Base-by-base conservation (phyloP, 768 basidiomycete species). In the Tricholoma bakamatsutake region DNA sequence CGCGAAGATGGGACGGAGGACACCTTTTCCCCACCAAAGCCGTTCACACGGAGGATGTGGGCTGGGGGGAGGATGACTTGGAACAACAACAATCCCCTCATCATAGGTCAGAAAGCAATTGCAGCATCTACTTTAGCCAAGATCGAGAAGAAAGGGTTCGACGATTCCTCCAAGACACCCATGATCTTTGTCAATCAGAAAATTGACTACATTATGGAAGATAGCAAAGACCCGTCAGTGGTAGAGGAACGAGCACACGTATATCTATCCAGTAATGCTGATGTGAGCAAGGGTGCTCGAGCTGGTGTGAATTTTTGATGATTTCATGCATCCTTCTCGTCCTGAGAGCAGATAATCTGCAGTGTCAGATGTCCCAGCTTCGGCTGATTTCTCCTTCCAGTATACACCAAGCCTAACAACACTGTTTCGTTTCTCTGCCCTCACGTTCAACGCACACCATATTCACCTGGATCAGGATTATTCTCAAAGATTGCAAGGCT, bases 401-500 rank as follows among this genome's bases (percentile, higher is more conserved):
- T 90, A 84, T 64, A 80, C 71, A 12, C 90, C 90, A 3, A 82
- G 79, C 24, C 69, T 82, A 34, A 83, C 84, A 8, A 90, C 87
- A 0, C 73, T 93, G 18, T 94, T 94, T 73, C 83, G 90, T 21
- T 94, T 87, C 71, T 93, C 90, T 4, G 89, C 91, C 17, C 74
- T 94, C 21, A 93, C 85, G 60, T 91, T 90, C 73, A 93, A 94
- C 62, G 88, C 82, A 11, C 91, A 94, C 61, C 78, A 83, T 61
- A 89, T 94, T 60, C 91, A 94, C 69, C 79, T 93, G 27, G 89
- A 93, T 70, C 82, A 82, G 56, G 81, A 84, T 21, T 90, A 85
- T 64, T 82, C 87, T 5, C 81, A 79, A 43, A 69, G 71, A 24
- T 75, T 72, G 17, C 88, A 93, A 69, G 88, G 88, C 7, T 90